phyloP scores from a whole-genome alignment of 495 filamentous ascomycete genomes.

The Podospora didyma region DNA sequence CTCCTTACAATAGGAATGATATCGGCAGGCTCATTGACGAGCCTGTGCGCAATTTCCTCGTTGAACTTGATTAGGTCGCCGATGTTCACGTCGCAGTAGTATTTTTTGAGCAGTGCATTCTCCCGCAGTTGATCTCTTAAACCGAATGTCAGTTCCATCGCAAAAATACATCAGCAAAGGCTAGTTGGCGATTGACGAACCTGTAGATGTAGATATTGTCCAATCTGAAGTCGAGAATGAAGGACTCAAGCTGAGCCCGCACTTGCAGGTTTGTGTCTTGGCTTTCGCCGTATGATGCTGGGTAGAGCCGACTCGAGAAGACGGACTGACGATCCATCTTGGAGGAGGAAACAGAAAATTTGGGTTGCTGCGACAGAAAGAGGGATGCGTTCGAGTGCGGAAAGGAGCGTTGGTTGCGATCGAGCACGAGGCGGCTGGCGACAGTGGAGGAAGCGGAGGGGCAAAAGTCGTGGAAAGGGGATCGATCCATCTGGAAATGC shows the following conservation, averaged over 20 bases:
- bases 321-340: slow-evolving; percentile 86
- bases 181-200: slow-evolving; percentile 24
- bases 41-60: slow-evolving; percentile 88
- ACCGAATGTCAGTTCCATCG: slow-evolving; percentile 12
- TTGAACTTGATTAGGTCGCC: slow-evolving; percentile 95
- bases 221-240: slow-evolving; percentile 90
- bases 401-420: neutral
- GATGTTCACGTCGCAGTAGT: slow-evolving; percentile 96
- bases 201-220: slow-evolving; percentile 97
- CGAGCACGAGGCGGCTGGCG: slow-evolving; percentile 4
- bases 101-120: slow-evolving; percentile 91
- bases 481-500: slow-evolving; percentile 7
- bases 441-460: slow-evolving; percentile 13
- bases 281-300: slow-evolving; percentile 43
- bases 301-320: slow-evolving; percentile 58
- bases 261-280: slow-evolving; percentile 54
- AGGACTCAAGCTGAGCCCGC: slow-evolving; percentile 65
- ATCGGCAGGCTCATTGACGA: slow-evolving; percentile 86
- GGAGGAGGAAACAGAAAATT: neutral
- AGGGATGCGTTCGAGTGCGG: neutral
- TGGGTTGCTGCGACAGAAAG: neutral
- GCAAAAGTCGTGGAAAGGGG: slow-evolving; percentile 8
- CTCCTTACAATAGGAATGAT: slow-evolving; percentile 83
- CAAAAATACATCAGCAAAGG: too few species aligned
- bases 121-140: slow-evolving; percentile 89